A percentile compares a stretch with the other conserved stretches of the same genome.
Evolutionary conservation across 2,329 filamentous ascomycete genomes (phyloP).

Genomic region (Hypoxylon sp.): DNA sequence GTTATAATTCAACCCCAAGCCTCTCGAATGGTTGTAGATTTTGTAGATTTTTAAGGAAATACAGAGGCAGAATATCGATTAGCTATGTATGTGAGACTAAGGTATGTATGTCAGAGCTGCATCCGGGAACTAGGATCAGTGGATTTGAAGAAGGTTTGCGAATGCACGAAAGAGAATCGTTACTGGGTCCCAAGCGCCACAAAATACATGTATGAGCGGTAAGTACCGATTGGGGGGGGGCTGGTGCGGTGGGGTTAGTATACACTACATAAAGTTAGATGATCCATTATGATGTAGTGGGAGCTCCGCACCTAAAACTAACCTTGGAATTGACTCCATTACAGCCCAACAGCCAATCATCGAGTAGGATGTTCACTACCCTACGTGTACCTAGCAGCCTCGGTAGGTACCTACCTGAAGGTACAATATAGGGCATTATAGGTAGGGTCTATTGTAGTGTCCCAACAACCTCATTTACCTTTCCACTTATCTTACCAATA

Average conservation of each 20-base stretch:
- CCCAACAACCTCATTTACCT: too few relatives aligned
- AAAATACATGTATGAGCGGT: slow-evolving; percentile 19
- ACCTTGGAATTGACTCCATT: slow-evolving; percentile 2
- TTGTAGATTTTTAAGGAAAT: slow-evolving; percentile 14
- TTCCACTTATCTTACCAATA: background rate
- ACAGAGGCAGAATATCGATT: slow-evolving; percentile 5
- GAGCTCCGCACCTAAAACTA: too few relatives aligned
- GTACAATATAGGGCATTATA: too few relatives aligned
- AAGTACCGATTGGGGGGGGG: slow-evolving; percentile 20
- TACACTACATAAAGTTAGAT: too few relatives aligned
- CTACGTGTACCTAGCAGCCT: background rate
- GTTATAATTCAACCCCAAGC: background rate
- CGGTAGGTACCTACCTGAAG: too few relatives aligned
- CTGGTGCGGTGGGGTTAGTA: slow-evolving; percentile 19
- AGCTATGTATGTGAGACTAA: slow-evolving; percentile 21
- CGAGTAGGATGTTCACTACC: too few relatives aligned
- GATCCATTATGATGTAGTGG: too few relatives aligned
- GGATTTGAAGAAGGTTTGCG: slow-evolving; percentile 24
- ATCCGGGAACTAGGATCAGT: slow-evolving; percentile 23
- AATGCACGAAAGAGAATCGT: slow-evolving; percentile 24
- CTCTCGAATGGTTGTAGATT: slow-evolving; percentile 9
- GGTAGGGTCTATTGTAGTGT: too few relatives aligned
- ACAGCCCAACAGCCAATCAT: background rate
- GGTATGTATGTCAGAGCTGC: slow-evolving; percentile 30
- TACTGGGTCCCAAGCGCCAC: slow-evolving; percentile 17